Conservation (phyloP, 2,329 filamentous ascomycete genomes). For the Pestalotiopsis sp. region DNA sequence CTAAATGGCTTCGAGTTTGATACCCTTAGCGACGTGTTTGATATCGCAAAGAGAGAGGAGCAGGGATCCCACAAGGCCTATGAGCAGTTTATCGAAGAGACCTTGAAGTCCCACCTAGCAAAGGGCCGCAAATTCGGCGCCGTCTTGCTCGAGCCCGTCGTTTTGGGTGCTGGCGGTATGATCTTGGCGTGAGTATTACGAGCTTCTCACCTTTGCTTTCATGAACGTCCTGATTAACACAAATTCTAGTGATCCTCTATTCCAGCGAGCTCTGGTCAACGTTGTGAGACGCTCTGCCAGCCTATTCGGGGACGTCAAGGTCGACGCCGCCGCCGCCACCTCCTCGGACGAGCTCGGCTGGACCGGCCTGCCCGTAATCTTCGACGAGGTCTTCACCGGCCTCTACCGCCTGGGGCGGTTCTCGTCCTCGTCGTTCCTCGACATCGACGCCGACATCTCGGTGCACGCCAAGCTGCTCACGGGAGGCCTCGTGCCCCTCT, state of each 20-base stretch:
- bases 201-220: slow-evolving; percentile 9
- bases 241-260: slow-evolving; percentile 69
- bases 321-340: slow-evolving; percentile 10
- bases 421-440: slow-evolving; percentile 70
- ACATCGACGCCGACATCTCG: slow-evolving; percentile 70
- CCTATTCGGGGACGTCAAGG: slow-evolving; percentile 47
- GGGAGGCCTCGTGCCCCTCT: slow-evolving; percentile 77
- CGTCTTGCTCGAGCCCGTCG: slow-evolving; percentile 77
- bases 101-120: slow-evolving; percentile 52
- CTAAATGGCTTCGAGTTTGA: slow-evolving; percentile 46
- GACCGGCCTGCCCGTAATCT: slow-evolving; percentile 77
- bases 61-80: slow-evolving; percentile 55
- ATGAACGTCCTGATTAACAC: slow-evolving; percentile 24
- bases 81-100: slow-evolving; percentile 57
- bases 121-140: slow-evolving; percentile 73
- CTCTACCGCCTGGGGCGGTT: slow-evolving; percentile 79
- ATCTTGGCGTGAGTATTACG: slow-evolving; percentile 65
- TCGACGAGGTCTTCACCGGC: slow-evolving; percentile 88
- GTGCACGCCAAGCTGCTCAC: slow-evolving; percentile 86
- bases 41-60: slow-evolving; percentile 51
- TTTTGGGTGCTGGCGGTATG: slow-evolving; percentile 86
- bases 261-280: slow-evolving; percentile 72
- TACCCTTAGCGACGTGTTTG: slow-evolving; percentile 61
- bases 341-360: slow-evolving; percentile 45
- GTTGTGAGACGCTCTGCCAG: slow-evolving; percentile 63